Evolutionary conservation across 1,139 yeast species (phyloP).

Genomic region (Kazachstania sp.): DNA sequence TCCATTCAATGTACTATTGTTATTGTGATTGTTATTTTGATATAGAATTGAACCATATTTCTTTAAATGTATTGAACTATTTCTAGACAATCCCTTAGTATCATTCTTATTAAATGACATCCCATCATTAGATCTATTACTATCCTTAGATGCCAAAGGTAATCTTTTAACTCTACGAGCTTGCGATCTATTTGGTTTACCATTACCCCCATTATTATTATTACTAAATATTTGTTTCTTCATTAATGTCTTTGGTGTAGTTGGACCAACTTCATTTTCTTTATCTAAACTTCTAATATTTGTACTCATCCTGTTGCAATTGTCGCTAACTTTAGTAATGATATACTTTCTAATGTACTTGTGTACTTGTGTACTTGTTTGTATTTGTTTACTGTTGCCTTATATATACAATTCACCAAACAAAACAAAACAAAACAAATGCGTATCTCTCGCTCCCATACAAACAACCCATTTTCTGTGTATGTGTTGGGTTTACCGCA

Average conservation of each 20-base stretch:
- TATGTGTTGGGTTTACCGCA: too few species aligned
- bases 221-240: constrained; percentile 1
- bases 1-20: not conserved
- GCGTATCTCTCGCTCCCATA: too few species aligned
- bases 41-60: constrained; percentile 27
- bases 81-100: not conserved
- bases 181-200: not conserved
- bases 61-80: constrained; percentile 23
- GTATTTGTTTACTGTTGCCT: too few species aligned
- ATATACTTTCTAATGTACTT: too few species aligned
- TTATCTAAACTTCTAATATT: constrained; percentile 9
- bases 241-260: constrained; percentile 6
- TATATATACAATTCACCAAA: too few species aligned
- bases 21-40: not conserved
- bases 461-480: too few species aligned
- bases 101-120: constrained; percentile 6
- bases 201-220: not conserved
- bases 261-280: constrained; percentile 15
- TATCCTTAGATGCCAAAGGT: constrained; percentile 30
- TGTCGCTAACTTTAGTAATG: too few species aligned
- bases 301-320: constrained; percentile 1
- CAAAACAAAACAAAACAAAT: too few species aligned
- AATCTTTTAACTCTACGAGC: constrained; percentile 13
- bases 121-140: constrained; percentile 16
- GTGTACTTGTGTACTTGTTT: too few species aligned